A percentile compares a stretch with the other conserved stretches of the same genome.
Conservation (phyloP, 2,329 filamentous ascomycete species). For the Rhinocladiella similis region DNA sequence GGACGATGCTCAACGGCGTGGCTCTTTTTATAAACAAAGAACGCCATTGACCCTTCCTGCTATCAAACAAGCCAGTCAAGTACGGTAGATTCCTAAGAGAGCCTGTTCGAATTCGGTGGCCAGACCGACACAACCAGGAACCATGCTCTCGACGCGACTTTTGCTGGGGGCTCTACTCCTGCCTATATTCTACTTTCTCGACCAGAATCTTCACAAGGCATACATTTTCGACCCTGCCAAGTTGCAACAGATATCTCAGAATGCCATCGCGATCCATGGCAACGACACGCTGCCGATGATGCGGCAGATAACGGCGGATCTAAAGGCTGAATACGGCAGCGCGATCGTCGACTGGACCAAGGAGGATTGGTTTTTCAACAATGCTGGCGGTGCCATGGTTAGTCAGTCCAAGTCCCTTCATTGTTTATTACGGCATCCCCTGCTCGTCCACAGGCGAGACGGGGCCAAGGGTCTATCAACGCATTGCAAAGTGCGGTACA, state of each 20-base stretch:
- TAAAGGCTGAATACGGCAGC: conserved; percentile 41
- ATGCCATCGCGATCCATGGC: conserved; percentile 19
- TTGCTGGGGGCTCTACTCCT: neutral
- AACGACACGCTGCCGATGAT: conserved; percentile 60
- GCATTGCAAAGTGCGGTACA: no score
- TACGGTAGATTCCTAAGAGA: no score
- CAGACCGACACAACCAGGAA: neutral
- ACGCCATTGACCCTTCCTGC: no score
- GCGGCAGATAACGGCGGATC: conserved; percentile 63
- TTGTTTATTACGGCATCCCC: no score
- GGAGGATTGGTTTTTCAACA: conserved; percentile 73
- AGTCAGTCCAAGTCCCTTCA: no score
- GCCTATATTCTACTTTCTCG: neutral
- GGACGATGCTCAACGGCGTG: neutral
- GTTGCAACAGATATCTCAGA: conserved; percentile 28
- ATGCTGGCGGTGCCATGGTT: conserved; percentile 79
- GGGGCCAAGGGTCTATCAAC: no score
- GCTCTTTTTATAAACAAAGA: neutral
- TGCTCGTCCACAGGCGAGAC: no score
- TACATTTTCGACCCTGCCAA: conserved; percentile 29
- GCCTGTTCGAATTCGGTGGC: no score
- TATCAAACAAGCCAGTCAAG: no score
- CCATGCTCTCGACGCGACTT: neutral
- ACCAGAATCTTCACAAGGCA: conserved; percentile 1
- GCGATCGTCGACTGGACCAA: conserved; percentile 14